These are phyloP conservation scores for Avena eriantha DNA, from an alignment of 176 grass and related monocot genomes.

Conservation along the genomic window DNA sequence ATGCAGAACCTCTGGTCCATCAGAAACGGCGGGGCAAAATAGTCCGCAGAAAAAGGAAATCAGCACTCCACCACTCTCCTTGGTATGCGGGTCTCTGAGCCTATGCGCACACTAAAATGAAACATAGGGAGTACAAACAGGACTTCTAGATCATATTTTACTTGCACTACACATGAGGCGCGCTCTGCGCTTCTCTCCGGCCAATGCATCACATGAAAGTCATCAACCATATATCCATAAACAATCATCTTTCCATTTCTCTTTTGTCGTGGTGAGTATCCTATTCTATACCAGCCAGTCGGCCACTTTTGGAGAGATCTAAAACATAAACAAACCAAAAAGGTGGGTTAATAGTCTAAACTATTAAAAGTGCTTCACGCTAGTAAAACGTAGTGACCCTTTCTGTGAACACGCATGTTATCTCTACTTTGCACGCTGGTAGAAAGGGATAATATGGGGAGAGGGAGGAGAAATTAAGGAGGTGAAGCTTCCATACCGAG, in stretches of 20 bases:
- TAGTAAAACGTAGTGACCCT: constrained; percentile 9
- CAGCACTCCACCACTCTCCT: too few relatives aligned
- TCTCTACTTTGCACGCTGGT: constrained; percentile 23
- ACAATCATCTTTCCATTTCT: not conserved
- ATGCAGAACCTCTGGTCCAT: too few relatives aligned
- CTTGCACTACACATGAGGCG: not conserved
- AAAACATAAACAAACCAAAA: constrained; percentile 50
- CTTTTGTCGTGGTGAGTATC: not conserved
- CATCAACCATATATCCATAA: constrained; percentile 45
- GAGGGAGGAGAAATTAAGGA: not conserved
- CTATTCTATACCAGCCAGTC: constrained; percentile 2
- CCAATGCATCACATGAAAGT: constrained; percentile 46
- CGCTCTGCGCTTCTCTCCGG: not conserved
- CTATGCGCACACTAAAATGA: too few relatives aligned
- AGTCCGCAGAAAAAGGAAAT: too few relatives aligned
- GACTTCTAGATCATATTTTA: not conserved
- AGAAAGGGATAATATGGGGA: not conserved
- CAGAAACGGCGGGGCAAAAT: too few relatives aligned
- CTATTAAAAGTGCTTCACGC: not conserved
- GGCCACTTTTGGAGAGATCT: constrained; percentile 23
- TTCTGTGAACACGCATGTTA: too few relatives aligned
- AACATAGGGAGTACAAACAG: not conserved
- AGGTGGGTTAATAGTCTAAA: constrained; percentile 6
- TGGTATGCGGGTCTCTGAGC: too few relatives aligned
- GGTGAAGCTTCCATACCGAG: constrained; percentile 46